Evolutionary conservation across 208 protist genomes (phyloP).

Genomic region (Wallacemonas sp.): DNA sequence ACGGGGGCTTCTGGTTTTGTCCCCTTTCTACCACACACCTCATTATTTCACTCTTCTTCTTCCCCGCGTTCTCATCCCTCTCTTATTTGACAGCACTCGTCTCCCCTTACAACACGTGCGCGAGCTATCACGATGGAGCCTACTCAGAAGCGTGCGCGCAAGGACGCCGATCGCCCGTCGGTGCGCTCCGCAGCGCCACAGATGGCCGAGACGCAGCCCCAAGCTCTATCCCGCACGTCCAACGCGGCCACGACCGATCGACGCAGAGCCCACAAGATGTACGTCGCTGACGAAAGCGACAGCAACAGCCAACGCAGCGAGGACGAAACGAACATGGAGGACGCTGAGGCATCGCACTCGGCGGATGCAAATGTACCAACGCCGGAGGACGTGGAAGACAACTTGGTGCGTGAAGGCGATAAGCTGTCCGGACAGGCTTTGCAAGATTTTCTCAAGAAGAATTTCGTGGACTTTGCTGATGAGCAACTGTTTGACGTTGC

Average conservation of each 20-base stretch:
- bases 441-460: slow-evolving; percentile 70
- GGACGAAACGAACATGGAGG: slow-evolving; percentile 28
- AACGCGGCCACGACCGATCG: background rate
- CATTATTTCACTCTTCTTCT: too few relatives aligned
- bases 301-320: background rate
- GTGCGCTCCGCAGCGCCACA: background rate
- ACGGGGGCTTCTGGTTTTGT: too few relatives aligned
- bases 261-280: slow-evolving; percentile 9
- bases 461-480: slow-evolving; percentile 84
- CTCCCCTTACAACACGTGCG: background rate
- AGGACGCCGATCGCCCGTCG: background rate
- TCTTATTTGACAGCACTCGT: background rate
- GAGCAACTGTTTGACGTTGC: slow-evolving; percentile 42
- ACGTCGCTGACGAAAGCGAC: slow-evolving; percentile 8
- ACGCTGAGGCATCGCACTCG: slow-evolving; percentile 11
- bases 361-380: background rate
- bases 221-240: background rate
- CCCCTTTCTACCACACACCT: too few relatives aligned
- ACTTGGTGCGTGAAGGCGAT: slow-evolving; percentile 49
- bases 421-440: slow-evolving; percentile 57
- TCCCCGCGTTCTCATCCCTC: slow-evolving; percentile 1
- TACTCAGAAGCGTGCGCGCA: background rate
- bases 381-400: slow-evolving; percentile 45
- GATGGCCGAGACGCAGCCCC: background rate
- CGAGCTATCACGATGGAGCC: background rate